phyloP scores from a whole-genome alignment of 139 green algal species.

The Micromonas pusilla region DNA sequence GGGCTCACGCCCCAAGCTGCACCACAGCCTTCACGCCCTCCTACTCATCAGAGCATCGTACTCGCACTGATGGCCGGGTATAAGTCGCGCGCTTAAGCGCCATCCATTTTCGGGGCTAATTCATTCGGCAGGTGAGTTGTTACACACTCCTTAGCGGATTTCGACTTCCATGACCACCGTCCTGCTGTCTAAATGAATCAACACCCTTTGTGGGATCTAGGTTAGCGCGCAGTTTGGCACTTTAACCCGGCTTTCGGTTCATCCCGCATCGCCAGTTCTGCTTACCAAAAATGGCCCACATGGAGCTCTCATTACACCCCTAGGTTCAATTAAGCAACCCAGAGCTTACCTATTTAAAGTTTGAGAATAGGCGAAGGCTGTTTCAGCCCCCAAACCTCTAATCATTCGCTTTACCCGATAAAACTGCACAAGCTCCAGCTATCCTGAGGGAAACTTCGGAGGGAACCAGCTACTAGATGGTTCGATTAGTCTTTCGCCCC shows the following conservation, averaged over 20 bases:
- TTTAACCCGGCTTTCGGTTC: slow-evolving; percentile 86
- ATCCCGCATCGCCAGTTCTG: slow-evolving; percentile 93
- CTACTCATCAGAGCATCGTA: slow-evolving; percentile 82
- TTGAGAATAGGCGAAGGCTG: slow-evolving; percentile 87
- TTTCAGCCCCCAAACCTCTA: slow-evolving; percentile 78
- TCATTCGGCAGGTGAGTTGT: slow-evolving; percentile 96
- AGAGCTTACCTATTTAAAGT: slow-evolving; percentile 88
- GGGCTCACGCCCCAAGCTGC: slow-evolving; percentile 73
- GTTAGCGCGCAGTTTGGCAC: slow-evolving; percentile 82
- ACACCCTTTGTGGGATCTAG: slow-evolving; percentile 91
- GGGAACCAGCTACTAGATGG: slow-evolving; percentile 93
- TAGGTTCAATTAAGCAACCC: slow-evolving; percentile 76
- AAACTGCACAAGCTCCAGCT: slow-evolving; percentile 79
- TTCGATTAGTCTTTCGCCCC: slow-evolving; percentile 98
- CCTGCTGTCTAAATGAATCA: slow-evolving; percentile 89
- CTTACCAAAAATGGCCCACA: slow-evolving; percentile 94
- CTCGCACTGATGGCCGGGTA: slow-evolving; percentile 75
- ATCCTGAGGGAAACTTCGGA: slow-evolving; percentile 90
- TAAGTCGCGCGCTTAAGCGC: slow-evolving; percentile 83
- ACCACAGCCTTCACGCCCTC: slow-evolving; percentile 75
- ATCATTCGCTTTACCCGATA: slow-evolving; percentile 89
- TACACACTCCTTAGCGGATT: slow-evolving; percentile 97
- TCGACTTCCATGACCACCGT: slow-evolving; percentile 96
- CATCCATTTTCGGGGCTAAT: slow-evolving; percentile 95
- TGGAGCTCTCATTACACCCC: slow-evolving; percentile 72